These are phyloP conservation scores for Capsella bursapastoris DNA, from an alignment of 345 rosid genomes.

Conservation along the genomic window DNA sequence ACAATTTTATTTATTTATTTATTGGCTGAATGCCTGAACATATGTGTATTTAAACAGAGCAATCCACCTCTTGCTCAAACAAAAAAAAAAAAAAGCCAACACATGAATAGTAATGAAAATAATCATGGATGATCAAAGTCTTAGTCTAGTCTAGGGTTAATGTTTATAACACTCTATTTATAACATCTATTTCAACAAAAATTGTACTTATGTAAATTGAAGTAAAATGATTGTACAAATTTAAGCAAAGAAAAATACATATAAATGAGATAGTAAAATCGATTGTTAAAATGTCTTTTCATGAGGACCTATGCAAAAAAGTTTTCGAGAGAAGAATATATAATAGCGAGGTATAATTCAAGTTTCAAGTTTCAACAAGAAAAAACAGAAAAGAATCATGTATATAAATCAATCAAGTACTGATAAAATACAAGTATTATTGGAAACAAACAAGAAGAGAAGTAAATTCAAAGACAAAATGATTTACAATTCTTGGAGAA, in stretches of 20 bases:
- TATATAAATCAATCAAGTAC: constrained; percentile 39
- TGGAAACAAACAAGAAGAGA: constrained; percentile 47
- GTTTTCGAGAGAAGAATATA: constrained; percentile 25
- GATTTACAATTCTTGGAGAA: constrained; percentile 86
- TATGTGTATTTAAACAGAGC: no score
- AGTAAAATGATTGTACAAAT: neutral
- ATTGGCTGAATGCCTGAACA: no score
- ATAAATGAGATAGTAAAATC: neutral
- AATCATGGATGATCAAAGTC: no score
- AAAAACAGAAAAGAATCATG: constrained; percentile 45
- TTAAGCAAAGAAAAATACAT: neutral
- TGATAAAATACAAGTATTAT: constrained; percentile 37
- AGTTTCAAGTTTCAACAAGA: constrained; percentile 43
- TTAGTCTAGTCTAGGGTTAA: no score
- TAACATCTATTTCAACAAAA: no score
- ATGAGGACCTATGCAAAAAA: constrained; percentile 31
- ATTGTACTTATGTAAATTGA: neutral
- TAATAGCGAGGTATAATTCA: constrained; percentile 14
- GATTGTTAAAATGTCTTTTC: constrained; percentile 30
- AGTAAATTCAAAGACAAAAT: constrained; percentile 98
- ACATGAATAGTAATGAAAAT: no score
- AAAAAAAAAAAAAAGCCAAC: no score
- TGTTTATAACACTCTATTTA: no score
- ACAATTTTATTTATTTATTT: no score
- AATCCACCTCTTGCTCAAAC: no score